These are phyloP conservation scores for Mucor indicus DNA, from an alignment of 371 early-diverging fungal genomes.

Conservation along the genomic window DNA sequence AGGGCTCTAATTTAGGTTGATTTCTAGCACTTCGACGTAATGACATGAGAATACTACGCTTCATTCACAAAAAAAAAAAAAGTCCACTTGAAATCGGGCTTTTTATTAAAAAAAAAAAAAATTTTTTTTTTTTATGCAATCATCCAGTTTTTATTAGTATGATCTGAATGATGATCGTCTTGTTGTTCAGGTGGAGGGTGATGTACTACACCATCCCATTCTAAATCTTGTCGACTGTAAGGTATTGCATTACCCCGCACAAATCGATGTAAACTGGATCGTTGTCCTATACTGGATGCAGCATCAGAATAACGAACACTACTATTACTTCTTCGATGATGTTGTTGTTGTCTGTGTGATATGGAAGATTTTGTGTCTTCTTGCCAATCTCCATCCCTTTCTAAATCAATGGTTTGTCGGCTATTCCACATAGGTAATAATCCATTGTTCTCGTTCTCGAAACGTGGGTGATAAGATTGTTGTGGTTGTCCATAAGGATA, in stretches of 20 bases:
- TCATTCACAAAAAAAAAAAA: not conserved
- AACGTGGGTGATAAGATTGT: not conserved
- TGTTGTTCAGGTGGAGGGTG: not conserved
- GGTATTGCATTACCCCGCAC: constrained; percentile 34
- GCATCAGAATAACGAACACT: constrained; percentile 29
- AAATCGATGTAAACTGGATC: constrained; percentile 36
- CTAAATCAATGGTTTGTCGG: constrained; percentile 19
- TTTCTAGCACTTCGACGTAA: too few relatives aligned
- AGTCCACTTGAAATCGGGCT: too few relatives aligned
- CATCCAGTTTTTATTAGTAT: constrained; percentile 10
- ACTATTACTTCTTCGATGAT: constrained; percentile 36
- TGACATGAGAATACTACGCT: too few relatives aligned
- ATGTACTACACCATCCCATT: constrained; percentile 43
- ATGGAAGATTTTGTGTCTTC: not conserved
- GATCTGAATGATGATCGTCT: constrained; percentile 3
- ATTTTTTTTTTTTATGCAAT: constrained; percentile 4
- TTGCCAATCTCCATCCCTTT: constrained; percentile 29
- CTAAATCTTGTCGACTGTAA: constrained; percentile 39
- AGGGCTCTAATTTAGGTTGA: too few relatives aligned
- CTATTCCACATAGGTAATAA: constrained; percentile 14
- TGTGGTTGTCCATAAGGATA: constrained; percentile 15
- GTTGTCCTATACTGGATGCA: not conserved
- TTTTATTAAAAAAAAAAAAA: not conserved
- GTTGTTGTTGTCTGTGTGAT: too few relatives aligned
- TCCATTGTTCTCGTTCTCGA: not conserved